Evolutionary conservation across 129 eudicot genomes (phyloP).

Genomic region (Dittrichia graveolens): DNA sequence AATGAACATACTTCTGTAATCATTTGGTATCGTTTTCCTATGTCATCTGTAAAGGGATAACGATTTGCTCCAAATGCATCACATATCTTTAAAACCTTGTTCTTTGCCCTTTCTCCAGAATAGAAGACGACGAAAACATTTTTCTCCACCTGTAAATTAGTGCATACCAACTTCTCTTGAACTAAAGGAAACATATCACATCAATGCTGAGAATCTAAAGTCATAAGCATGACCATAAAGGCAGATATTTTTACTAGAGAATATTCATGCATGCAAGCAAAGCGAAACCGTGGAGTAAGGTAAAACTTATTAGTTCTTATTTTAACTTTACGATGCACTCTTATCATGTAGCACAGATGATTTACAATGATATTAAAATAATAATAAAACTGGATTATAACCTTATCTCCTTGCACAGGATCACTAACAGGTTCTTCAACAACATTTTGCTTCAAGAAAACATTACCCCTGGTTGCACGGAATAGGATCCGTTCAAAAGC

Average conservation of each 20-base stretch:
- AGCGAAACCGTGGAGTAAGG: background rate
- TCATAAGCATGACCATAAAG: background rate
- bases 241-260: conserved; percentile 5
- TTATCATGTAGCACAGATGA: conserved; percentile 2
- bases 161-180: conserved; percentile 22
- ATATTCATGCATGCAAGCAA: background rate
- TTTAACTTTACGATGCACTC: conserved; percentile 4
- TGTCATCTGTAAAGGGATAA: conserved; percentile 78
- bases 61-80: conserved; percentile 97
- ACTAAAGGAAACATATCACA: conserved; percentile 17
- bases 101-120: conserved; percentile 90
- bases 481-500: conserved; percentile 88
- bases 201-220: background rate
- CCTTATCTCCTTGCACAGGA: conserved; percentile 86
- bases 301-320: background rate
- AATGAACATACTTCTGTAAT: conserved; percentile 58
- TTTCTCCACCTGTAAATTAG: conserved; percentile 70
- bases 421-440: conserved; percentile 64
- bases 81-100: conserved; percentile 81
- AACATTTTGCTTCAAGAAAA: conserved; percentile 69
- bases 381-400: conserved; percentile 25
- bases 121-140: conserved; percentile 77
- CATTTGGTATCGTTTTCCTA: conserved; percentile 65
- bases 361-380: background rate
- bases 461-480: conserved; percentile 93